phyloP scores from a whole-genome alignment of 1,284 basidiomycete genomes.

The Tilletia walkeri region DNA sequence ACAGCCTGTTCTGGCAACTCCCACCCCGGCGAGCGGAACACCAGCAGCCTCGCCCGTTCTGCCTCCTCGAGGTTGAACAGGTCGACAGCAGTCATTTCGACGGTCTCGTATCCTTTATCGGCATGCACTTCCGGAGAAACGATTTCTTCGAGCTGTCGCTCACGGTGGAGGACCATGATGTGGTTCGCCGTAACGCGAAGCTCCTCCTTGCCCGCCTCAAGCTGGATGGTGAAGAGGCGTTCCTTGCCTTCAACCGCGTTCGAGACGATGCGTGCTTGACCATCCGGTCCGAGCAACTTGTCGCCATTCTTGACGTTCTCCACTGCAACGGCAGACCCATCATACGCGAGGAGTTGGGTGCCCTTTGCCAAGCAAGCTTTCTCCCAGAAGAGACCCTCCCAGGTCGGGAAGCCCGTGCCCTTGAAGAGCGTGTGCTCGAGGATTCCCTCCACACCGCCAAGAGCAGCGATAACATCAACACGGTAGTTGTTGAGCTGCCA shows the following conservation, averaged over 20 bases:
- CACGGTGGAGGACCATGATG: not conserved
- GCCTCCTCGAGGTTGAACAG: not conserved
- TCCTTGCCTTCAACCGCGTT: not conserved
- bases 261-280: not conserved
- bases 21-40: not conserved
- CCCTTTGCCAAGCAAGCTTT: slow-evolving; percentile 1
- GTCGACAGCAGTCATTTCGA: not conserved
- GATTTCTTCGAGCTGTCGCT: too few relatives aligned
- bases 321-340: not conserved
- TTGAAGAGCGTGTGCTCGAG: slow-evolving; percentile 97
- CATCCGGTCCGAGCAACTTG: not conserved
- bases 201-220: not conserved
- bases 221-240: not conserved
- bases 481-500: slow-evolving; percentile 99
- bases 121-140: too few relatives aligned
- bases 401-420: slow-evolving; percentile 76
- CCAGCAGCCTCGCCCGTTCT: not conserved
- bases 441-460: slow-evolving; percentile 96
- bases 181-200: not conserved
- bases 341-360: not conserved
- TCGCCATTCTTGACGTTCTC: not conserved
- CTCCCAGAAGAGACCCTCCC: slow-evolving; percentile 66
- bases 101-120: not conserved
- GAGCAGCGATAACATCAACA: slow-evolving; percentile 96
- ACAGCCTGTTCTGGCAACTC: not conserved